A percentile compares a stretch with the other conserved stretches of the same genome.
Evolutionary conservation across 1,139 yeast species (phyloP).

Genomic region (Candida glucosophila): DNA sequence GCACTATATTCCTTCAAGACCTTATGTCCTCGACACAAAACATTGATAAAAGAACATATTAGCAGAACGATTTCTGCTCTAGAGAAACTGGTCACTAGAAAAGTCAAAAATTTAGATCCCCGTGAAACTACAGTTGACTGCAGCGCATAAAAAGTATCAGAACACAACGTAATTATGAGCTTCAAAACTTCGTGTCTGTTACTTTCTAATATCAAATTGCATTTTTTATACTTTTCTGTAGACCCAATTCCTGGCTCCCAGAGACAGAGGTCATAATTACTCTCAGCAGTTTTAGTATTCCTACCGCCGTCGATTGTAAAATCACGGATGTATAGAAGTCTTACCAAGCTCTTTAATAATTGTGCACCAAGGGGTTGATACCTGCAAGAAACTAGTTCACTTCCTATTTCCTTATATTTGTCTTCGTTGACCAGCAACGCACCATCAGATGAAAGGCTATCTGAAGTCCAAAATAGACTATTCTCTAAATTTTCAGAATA

Average conservation of each 20-base stretch:
- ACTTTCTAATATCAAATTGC: slow-evolving; percentile 47
- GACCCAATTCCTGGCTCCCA: slow-evolving; percentile 81
- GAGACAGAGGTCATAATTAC: slow-evolving; percentile 12
- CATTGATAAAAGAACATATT: slow-evolving; percentile 63
- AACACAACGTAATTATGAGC: slow-evolving; percentile 52
- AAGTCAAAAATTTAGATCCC: slow-evolving; percentile 55
- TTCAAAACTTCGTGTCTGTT: slow-evolving; percentile 63
- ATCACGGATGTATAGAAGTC: slow-evolving; percentile 50
- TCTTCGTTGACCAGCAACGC: neutral
- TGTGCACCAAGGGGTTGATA: too few relatives aligned
- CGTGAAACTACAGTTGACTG: slow-evolving; percentile 34
- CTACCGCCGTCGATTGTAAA: slow-evolving; percentile 38
- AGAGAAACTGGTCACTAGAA: slow-evolving; percentile 46
- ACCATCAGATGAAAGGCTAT: slow-evolving; percentile 1
- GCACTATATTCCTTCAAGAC: too few relatives aligned
- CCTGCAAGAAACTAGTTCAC: slow-evolving; percentile 2
- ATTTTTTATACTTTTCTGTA: slow-evolving; percentile 28
- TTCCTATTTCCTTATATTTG: slow-evolving; percentile 5
- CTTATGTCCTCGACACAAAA: slow-evolving; percentile 44
- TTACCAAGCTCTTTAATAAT: slow-evolving; percentile 37
- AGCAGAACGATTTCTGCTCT: slow-evolving; percentile 43
- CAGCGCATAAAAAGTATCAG: slow-evolving; percentile 50
- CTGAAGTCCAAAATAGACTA: slow-evolving; percentile 31
- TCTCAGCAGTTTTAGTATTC: slow-evolving; percentile 1
- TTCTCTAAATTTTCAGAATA: slow-evolving; percentile 23